Base-by-base conservation (phyloP, 352 stramenopile species). In the Globisporangium carolinianum region DNA sequence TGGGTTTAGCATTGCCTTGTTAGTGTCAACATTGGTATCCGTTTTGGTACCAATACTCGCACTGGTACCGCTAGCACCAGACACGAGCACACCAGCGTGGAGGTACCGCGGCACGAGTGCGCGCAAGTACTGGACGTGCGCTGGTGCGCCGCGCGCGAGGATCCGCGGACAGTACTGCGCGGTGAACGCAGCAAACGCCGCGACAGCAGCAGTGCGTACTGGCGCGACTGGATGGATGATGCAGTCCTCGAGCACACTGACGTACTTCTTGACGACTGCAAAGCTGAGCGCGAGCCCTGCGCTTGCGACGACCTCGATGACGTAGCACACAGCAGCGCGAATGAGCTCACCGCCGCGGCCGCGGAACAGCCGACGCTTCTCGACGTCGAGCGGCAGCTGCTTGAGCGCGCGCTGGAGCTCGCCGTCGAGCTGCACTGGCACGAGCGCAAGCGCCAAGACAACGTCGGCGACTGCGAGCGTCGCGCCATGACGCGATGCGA, bases 271-370 rank as follows among this genome's bases (percentile, higher is more conserved):
- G 17, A 92, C 66, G 52, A 85, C 71, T 32, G 65, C 70, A 53
- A 90, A 83, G 15, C 68, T 71, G 18, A 91, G 49, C 47, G 63
- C 73, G 51, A 90, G 70, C 15, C 71, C 71, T 18, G 73, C 69
- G 46, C 71, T 66, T 0, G 72, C 55, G 36, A 98, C 86, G 42
- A 88, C 92, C 76, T 98, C 83, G 68, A 99, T 98, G 55, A 99
- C 71, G 57, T 91, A 69, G 67, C 96, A 99, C 47, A 97, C 86
- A 37, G 96, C 96, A 12, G 65, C 63, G 42, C 96, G 89, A 62
- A 99, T 98, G 41, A 98, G 87, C 63, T 99, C 96, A 15, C 97
- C 96, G 45, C 97, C 97, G 12, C 94, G 86, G 9, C 97, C 97
- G 59, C 96, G 86, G 67, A 99, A 99, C 6, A 99, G 68, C 7